Evolutionary conservation across 148 eudicot species (phyloP), one percentile per base, ranked within the genome.

Genomic region (Nepenthes mirabilis): DNA sequence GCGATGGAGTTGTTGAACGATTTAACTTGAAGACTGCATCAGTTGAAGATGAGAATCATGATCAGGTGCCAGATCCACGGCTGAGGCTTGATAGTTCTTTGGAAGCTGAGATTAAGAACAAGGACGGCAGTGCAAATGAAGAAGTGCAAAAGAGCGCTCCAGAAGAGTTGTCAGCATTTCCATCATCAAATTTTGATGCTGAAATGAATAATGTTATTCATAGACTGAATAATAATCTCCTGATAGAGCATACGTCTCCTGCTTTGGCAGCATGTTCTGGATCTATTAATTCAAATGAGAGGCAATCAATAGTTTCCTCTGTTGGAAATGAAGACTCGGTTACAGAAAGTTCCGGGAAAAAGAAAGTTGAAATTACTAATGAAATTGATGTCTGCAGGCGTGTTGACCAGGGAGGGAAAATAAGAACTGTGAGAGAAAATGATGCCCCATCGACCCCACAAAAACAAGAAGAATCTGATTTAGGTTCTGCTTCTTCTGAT

Each of bases 1-100:
- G 55, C 74, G 75, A 56, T 43, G 76, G 62, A 48, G 43, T 49
- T 65, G 65, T 48, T 48, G 70, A 71, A 60, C 65, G 45, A 64
- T 34, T 47, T 14, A 65, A 35, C 33, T 59, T 36, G 51, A 69
- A 70, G 52, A 33, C 33, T 34, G 65, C 71, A 36, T 57, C 52
- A 57, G 58, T 36, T 3, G 65, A 36, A 23, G 47, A 64, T 64
- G 59, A 47, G 36, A 43, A 45, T 51, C 61, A 52, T 52, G 57
- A 55, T 47, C 57, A 65, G 53, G 64, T 52, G 63, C 73, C 70
- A 55, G 65, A 53, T 34, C 13, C 65, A 49, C 66, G 59, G 49
- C 57, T 66, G 37, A 72, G 57, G n/a, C 55, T 12, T 23, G 54
- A 50, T 63, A 33, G 45, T 51, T 37, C 47, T 54, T 43, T 64